A percentile compares a stretch with the other conserved stretches of the same genome.
Evolutionary conservation across 1,139 yeast genomes (phyloP).

Genomic region (Yamadazyma triangularis): DNA sequence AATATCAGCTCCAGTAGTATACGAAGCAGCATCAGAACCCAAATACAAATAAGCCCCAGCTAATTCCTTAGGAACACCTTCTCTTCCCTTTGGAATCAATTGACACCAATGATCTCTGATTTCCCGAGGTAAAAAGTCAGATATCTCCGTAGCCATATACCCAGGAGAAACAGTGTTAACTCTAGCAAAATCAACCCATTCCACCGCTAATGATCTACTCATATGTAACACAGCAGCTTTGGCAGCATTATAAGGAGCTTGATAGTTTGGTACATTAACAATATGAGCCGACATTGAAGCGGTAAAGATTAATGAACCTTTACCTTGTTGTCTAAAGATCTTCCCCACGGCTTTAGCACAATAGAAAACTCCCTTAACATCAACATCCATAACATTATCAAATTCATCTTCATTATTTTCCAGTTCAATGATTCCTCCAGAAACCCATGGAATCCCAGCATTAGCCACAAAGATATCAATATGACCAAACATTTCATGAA

Average conservation of each 20-base stretch:
- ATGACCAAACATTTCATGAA: constrained; percentile 31
- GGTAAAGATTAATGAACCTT: constrained; percentile 54
- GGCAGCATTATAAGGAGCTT: constrained; percentile 55
- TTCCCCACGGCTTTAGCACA: constrained; percentile 41
- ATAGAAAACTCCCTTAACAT: constrained; percentile 43
- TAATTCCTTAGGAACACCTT: constrained; percentile 36
- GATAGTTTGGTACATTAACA: constrained; percentile 64
- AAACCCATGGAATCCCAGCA: constrained; percentile 49
- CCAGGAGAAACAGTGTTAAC: constrained; percentile 58
- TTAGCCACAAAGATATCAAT: constrained; percentile 52
- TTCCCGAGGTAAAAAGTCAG: constrained; percentile 40
- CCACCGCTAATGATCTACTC: constrained; percentile 50
- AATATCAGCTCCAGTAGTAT: constrained; percentile 44
- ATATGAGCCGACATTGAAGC: constrained; percentile 65
- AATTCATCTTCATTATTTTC: constrained; percentile 42
- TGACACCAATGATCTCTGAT: constrained; percentile 32
- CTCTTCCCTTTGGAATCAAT: constrained; percentile 38
- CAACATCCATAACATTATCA: constrained; percentile 42
- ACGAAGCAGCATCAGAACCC: constrained; percentile 39
- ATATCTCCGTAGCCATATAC: constrained; percentile 50
- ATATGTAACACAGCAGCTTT: constrained; percentile 57
- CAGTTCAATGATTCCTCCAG: constrained; percentile 33
- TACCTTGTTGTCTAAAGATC: constrained; percentile 35
- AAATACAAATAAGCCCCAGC: constrained; percentile 40
- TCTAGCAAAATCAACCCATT: constrained; percentile 51